A percentile compares a stretch with the other conserved stretches of the same genome.
Evolutionary conservation across 2,329 filamentous ascomycete species (phyloP).

Genomic region (Sporothrix schenckii): DNA sequence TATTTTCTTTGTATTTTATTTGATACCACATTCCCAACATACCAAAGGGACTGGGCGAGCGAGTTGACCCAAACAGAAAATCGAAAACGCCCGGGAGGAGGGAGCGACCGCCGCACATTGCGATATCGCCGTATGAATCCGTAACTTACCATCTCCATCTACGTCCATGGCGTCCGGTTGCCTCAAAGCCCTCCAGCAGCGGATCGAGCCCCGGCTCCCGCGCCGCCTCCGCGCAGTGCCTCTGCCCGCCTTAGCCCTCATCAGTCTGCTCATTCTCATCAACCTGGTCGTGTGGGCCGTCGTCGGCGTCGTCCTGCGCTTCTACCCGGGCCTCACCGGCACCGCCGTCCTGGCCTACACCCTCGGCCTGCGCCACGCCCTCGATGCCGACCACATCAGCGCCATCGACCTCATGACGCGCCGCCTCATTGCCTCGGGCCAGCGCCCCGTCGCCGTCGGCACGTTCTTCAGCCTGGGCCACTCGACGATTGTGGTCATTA

Average conservation of each 20-base stretch:
- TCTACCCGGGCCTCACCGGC: slow-evolving; percentile 67
- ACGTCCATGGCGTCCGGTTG: slow-evolving; percentile 12
- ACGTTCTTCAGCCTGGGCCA: slow-evolving; percentile 94
- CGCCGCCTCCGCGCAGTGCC: slow-evolving; percentile 41
- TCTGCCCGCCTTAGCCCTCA: slow-evolving; percentile 50
- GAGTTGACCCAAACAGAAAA: background rate
- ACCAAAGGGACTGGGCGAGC: background rate
- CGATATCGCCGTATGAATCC: background rate
- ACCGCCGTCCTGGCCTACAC: slow-evolving; percentile 85
- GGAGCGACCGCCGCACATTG: background rate
- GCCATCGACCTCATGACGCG: slow-evolving; percentile 96
- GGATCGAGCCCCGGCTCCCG: slow-evolving; percentile 37
- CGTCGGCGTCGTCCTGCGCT: slow-evolving; percentile 56
- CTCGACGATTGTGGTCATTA: slow-evolving; percentile 88
- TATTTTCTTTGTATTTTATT: background rate
- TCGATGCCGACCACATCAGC: slow-evolving; percentile 87
- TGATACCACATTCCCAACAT: background rate
- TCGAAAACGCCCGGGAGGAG: background rate
- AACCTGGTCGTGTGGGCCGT: slow-evolving; percentile 61
- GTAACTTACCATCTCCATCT: background rate
- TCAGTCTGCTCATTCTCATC: slow-evolving; percentile 52
- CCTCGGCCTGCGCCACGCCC: slow-evolving; percentile 87
- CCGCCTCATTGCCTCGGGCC: slow-evolving; percentile 80
- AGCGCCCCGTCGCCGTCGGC: slow-evolving; percentile 85
- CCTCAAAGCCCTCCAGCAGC: slow-evolving; percentile 21